Conservation (phyloP, 164 flowering plant genomes). For the Vitis labrusca region DNA sequence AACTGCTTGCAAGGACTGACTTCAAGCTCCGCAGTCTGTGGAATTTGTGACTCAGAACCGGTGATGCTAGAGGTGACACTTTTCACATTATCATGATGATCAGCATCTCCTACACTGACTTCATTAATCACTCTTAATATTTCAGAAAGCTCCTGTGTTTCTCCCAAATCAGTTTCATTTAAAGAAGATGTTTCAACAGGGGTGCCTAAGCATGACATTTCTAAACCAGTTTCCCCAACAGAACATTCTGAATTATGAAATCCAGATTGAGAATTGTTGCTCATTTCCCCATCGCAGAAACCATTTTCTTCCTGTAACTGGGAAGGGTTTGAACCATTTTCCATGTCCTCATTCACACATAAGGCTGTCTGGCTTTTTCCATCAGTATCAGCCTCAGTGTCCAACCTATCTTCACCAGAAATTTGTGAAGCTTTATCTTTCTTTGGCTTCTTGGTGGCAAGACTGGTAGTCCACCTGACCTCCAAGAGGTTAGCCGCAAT, state of each 20-base stretch:
- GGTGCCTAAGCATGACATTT: conserved; percentile 6
- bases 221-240: conserved; percentile 12
- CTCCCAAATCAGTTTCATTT: conserved; percentile 19
- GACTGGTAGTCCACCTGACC: conserved; percentile 83
- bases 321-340: conserved; percentile 1
- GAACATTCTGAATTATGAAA: conserved; percentile 9
- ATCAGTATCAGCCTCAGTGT: conserved; percentile 18
- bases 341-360: conserved; percentile 8
- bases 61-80: conserved; percentile 6
- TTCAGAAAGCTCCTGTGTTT: conserved; percentile 11
- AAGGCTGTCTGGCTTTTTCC: conserved; percentile 7
- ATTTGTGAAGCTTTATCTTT: conserved; percentile 22
- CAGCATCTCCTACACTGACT: conserved; percentile 14
- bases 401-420: conserved; percentile 8
- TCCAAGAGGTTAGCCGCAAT: conserved; percentile 89
- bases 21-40: conserved; percentile 14
- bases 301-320: conserved; percentile 11
- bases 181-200: conserved; percentile 12
- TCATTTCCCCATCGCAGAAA: conserved; percentile 9
- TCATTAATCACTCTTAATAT: conserved; percentile 9
- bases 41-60: conserved; percentile 11
- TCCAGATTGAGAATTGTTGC: conserved; percentile 9
- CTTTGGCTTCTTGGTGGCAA: conserved; percentile 28
- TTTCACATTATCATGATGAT: conserved; percentile 10
- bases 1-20: conserved; percentile 1